Evolutionary conservation across 495 filamentous ascomycete species (phyloP), one percentile per base, ranked within the genome.

Genomic region (Xylaria castorea): DNA sequence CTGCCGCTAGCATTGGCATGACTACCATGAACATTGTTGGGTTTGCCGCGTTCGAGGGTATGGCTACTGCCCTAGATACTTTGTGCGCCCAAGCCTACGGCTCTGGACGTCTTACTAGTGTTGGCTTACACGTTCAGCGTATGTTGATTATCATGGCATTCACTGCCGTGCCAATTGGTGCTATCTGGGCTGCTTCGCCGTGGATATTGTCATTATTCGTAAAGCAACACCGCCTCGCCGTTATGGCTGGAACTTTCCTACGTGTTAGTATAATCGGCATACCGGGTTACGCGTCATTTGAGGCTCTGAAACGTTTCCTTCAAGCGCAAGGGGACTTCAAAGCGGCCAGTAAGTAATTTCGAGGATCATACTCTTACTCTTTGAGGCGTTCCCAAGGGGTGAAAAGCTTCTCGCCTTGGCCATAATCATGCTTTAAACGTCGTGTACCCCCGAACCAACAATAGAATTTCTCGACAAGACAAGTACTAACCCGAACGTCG

Each of bases 51-150:
- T 92, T 90, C 77, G 90, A 92, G 74, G 92, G 92, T 18, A 83
- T 94, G 64, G 87, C 91, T 11, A 94, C 92, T 12, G 90, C 88
- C 71, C 83, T 94, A 32, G 92, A 94, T 77, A 94, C 92, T 0
- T 85, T 94, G 11, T 94, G 92, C 75, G 87, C 92, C 0, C 92
- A 94, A 79, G 91, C 92, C 0, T 94, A 92, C 77, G 92, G 92
- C 36, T 91, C 91, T 16, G 92, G 92, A 1, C 87, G 84, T 73
- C 91, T 86, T 71, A 86, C 88, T 72, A 81, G 92, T 9, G 92
- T 94, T 11, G 92, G 92, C 3, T 74, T 94, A 61, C 91, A 94
- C 72, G 85, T 92, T 73, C 90, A 93, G 77, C 85, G 90, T 34
- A 93, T 93, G 92, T 73, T 87, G n/a, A 83, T 83, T 74, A 91